phyloP scores from a whole-genome alignment of 257 asterid species.

The Jaltomata sinuosa region DNA sequence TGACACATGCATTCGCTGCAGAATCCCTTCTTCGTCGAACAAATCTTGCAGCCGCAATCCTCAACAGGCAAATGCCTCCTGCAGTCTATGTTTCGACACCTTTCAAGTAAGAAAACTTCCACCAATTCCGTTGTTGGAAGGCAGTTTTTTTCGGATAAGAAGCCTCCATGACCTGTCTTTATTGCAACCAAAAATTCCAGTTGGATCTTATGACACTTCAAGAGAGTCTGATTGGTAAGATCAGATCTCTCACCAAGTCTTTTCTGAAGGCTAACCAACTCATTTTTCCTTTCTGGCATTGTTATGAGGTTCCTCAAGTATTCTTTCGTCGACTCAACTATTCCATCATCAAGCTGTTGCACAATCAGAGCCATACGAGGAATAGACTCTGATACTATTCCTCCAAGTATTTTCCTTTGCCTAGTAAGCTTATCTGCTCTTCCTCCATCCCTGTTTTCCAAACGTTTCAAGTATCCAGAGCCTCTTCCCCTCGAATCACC shows the following conservation, averaged over 20 bases:
- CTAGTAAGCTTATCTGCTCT: conserved; percentile 35
- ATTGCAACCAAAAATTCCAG: conserved; percentile 66
- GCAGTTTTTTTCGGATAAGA: conserved; percentile 28
- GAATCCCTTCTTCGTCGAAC: conserved; percentile 73
- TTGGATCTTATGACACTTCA: conserved; percentile 64
- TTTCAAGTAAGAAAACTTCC: conserved; percentile 63
- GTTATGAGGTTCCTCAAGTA: conserved; percentile 44
- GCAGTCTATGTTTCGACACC: conserved; percentile 77
- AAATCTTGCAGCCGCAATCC: conserved; percentile 82
- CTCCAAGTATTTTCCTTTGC: conserved; percentile 65
- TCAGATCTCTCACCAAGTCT: conserved; percentile 71
- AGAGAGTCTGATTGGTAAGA: conserved; percentile 54
- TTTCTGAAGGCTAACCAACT: conserved; percentile 44
- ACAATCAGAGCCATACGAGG: conserved; percentile 56
- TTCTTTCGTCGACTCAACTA: conserved; percentile 54
- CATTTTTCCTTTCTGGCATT: conserved; percentile 50
- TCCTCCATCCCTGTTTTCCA: conserved; percentile 38
- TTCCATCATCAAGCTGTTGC: conserved; percentile 73
- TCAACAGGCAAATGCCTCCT: conserved; percentile 66
- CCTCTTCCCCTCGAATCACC: conserved; percentile 31
- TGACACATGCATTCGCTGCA: conserved; percentile 99
- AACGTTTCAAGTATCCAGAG: conserved; percentile 11
- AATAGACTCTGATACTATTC: conserved; percentile 60
- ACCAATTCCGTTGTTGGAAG: conserved; percentile 48
- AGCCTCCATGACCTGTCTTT: conserved; percentile 58